Conservation (phyloP, 2,329 filamentous ascomycete genomes). For the Phyllosticta capitalensis region DNA sequence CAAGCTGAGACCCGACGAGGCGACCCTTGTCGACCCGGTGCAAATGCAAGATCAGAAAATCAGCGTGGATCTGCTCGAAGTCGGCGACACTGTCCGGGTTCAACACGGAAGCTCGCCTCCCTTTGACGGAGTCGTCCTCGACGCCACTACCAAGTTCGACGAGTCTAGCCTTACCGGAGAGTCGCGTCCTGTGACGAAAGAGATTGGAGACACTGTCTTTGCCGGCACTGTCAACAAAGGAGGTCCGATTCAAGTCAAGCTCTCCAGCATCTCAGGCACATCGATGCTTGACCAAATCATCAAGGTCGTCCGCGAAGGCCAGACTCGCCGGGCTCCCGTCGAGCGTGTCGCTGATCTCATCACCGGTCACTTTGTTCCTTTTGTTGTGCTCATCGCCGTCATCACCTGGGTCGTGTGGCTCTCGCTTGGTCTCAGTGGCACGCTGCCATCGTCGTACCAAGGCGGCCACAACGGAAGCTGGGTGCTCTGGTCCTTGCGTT, state of each 20-base stretch:
- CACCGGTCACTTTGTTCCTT: conserved; percentile 68
- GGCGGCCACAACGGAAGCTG: conserved; percentile 50
- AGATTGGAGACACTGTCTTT: conserved; percentile 53
- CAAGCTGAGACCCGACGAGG: conserved; percentile 67
- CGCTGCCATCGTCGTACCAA: conserved; percentile 48
- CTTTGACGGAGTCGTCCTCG: conserved; percentile 60
- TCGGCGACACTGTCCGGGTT: conserved; percentile 53
- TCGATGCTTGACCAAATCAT: conserved; percentile 78
- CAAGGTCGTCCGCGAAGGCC: conserved; percentile 65
- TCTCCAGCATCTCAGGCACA: conserved; percentile 55
- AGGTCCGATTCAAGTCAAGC: conserved; percentile 49
- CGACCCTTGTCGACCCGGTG: conserved; percentile 52
- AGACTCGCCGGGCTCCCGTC: conserved; percentile 65
- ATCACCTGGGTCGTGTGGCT: conserved; percentile 66
- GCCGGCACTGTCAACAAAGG: conserved; percentile 68
- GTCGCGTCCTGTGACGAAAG: conserved; percentile 57
- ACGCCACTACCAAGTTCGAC: conserved; percentile 60
- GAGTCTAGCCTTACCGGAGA: conserved; percentile 85
- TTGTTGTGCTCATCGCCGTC: conserved; percentile 60
- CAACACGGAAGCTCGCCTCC: conserved; percentile 75
- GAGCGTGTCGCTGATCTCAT: conserved; percentile 64
- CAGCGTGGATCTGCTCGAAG: conserved; percentile 54
- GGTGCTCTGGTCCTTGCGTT: conserved; percentile 66
- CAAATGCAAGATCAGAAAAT: conserved; percentile 37
- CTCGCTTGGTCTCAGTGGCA: conserved; percentile 49